Evolutionary conservation across 2,329 filamentous ascomycete genomes (phyloP).

Genomic region (Uncinocarpus reesii): DNA sequence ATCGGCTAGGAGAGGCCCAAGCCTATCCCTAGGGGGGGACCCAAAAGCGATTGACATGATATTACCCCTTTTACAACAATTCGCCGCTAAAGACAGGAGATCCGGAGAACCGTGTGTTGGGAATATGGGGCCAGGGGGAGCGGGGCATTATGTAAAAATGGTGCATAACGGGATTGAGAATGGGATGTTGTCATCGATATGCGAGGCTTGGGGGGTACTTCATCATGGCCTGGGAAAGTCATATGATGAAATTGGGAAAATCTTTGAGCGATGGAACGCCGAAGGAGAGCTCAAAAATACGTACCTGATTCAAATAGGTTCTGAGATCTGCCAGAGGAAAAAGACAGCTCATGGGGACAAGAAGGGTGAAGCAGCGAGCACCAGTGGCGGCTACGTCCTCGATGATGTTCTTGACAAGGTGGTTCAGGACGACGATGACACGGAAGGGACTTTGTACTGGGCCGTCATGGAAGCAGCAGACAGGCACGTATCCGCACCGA

Average conservation of each 20-base stretch:
- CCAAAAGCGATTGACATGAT: constrained; percentile 47
- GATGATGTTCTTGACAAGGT: constrained; percentile 58
- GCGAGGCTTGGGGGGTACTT: constrained; percentile 57
- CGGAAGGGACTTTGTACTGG: constrained; percentile 60
- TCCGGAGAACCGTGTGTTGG: constrained; percentile 51
- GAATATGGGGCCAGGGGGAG: constrained; percentile 51
- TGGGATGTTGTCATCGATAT: constrained; percentile 55
- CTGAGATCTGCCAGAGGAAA: constrained; percentile 48
- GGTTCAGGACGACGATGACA: constrained; percentile 56
- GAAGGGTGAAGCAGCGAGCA: constrained; percentile 26
- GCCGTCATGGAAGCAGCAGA: constrained; percentile 51
- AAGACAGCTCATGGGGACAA: constrained; percentile 32
- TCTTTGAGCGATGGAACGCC: constrained; percentile 52
- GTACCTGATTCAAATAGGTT: constrained; percentile 54
- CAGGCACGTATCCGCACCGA: constrained; percentile 54
- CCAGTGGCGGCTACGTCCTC: constrained; percentile 43
- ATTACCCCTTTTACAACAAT: constrained; percentile 50
- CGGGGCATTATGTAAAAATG: constrained; percentile 67
- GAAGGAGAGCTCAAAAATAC: constrained; percentile 49
- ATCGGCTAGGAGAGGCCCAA: constrained; percentile 54
- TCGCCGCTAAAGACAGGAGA: constrained; percentile 51
- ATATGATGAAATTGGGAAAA: constrained; percentile 50
- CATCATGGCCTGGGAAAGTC: constrained; percentile 47
- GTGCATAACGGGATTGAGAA: constrained; percentile 66
- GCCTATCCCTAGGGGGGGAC: constrained; percentile 57